Base-by-base conservation (phyloP, 345 rosid species). In the Gossypium bickii region DNA sequence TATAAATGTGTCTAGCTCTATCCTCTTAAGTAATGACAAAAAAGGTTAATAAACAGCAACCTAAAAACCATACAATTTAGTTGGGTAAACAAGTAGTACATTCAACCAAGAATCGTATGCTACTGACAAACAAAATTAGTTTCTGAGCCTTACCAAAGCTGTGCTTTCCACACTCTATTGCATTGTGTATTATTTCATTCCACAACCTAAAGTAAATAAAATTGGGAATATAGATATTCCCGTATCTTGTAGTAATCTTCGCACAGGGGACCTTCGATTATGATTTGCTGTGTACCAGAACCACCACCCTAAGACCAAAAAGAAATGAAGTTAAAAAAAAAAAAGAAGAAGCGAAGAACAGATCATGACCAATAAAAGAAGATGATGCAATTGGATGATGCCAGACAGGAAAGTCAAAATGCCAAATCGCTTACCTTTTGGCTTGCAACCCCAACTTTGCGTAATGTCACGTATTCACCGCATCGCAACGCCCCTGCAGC, bases 161-260 rank as follows among this genome's bases (percentile, higher is more conserved):
- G n/a, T 53, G 58, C 58, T 53, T 7, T 55, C 59, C 59, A n/a
- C 22, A 9, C 12, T 3, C 7, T 57, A 68, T 64, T 41, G 45
- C 48, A 22, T 57, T 57, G 12, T 55, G 27, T 44, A 72, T 7
- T 20, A 72, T 20, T 20, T 57, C 34, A 60, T 34, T 58, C 12
- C 41, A 9, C 41, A 22, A 47, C 45, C 73, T 80, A 94, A 18
- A 91, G 88, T 82, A 95, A 86, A 84, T 88, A 93, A 81, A 93
- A 93, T 76, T 95, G 99, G 24, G 99, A 91, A 81, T 93, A 91
- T 16, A 95, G 88, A 80, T 87, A 81, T 47, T 91, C 98, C 0
- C 98, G 83, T 68, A 95, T 92, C 84, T 91, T 89, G 47, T 93
- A 95, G 43, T 95, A 95, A 71, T 93, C 99, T 72, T 95, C 98